These are phyloP conservation scores for Aspergillus quadrilineatus DNA, from an alignment of 2,329 filamentous ascomycete genomes.

Conservation along the genomic window DNA sequence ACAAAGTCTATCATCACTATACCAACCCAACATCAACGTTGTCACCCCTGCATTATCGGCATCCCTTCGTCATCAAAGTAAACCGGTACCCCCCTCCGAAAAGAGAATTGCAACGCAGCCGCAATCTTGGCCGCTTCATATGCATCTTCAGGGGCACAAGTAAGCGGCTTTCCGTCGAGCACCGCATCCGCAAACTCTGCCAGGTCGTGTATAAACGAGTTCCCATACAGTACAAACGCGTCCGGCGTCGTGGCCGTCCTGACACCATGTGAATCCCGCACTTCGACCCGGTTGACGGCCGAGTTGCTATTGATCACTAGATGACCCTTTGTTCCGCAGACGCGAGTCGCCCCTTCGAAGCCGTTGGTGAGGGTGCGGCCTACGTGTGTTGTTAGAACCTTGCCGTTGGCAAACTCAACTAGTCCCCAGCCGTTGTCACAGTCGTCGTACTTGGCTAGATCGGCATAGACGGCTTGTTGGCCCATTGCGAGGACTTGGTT, in stretches of 20 bases:
- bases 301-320: too few relatives aligned
- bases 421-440: conserved; percentile 31
- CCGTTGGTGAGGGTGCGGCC: conserved; percentile 40
- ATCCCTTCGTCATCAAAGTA: conserved; percentile 13
- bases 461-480: conserved; percentile 9
- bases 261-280: not conserved
- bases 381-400: conserved; percentile 36
- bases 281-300: not conserved
- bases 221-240: conserved; percentile 10
- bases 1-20: too few relatives aligned
- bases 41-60: conserved; percentile 4
- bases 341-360: conserved; percentile 34
- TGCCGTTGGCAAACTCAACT: conserved; percentile 41
- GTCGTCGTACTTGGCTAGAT: conserved; percentile 11
- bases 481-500: conserved; percentile 12
- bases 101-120: conserved; percentile 9
- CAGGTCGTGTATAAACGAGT: conserved; percentile 7
- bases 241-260: not conserved
- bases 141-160: conserved; percentile 11
- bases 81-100: conserved; percentile 11
- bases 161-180: conserved; percentile 4
- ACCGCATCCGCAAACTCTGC: conserved; percentile 9
- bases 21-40: too few relatives aligned
- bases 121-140: conserved; percentile 9
- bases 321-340: conserved; percentile 23